Base-by-base conservation (phyloP, 345 rosid genomes). In the Brassica rapa region DNA sequence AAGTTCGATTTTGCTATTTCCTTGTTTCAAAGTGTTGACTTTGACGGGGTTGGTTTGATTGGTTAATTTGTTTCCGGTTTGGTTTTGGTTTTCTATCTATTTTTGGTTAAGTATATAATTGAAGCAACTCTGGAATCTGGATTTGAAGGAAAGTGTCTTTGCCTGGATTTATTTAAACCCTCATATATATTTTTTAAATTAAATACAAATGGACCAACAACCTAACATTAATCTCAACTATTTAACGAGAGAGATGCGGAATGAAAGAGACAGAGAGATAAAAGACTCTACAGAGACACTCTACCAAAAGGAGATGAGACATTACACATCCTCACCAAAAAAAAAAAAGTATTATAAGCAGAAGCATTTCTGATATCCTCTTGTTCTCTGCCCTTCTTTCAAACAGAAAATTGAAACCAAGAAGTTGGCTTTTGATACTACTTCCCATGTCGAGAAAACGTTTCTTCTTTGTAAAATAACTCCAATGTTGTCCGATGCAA, bases 161-260 rank as follows among this genome's bases (percentile, higher is more conserved):
- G 62, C 27, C 37, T 55, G 77, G 6, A 66, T 72, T 30, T 46
- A 30, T 23, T 79, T 67, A 43, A 79, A 33, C 51, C 57, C 32
- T 61, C 51, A 16, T 33, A 56, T 49, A 7, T 35, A 7, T 12
- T 8, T 10, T 51, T 16, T 73, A 29, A 1, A 51, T 15, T 72
- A 72, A 73, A 73, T 67, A 73, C 78, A 79, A 66, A 79, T 43
- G 41, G 77, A 68, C 35, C 23, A 73, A 24, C 62, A 71, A 49
- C 53, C 78, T 66, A 53, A 73, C 70, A 60, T 72, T 73, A 73
- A 73, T 68, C 78, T 79, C 78, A 73, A 49, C 78, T 68, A 79
- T 62, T 66, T 68, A 62, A 73, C 65, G 49, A 68, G 39, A 46
- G 62, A 66, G 78, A 68, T 6, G 23, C 62, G 32, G 12, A 41